These are phyloP conservation scores for Phaeosphaeria sp. DNA, from an alignment of 2,329 filamentous ascomycete genomes.

Conservation along the genomic window DNA sequence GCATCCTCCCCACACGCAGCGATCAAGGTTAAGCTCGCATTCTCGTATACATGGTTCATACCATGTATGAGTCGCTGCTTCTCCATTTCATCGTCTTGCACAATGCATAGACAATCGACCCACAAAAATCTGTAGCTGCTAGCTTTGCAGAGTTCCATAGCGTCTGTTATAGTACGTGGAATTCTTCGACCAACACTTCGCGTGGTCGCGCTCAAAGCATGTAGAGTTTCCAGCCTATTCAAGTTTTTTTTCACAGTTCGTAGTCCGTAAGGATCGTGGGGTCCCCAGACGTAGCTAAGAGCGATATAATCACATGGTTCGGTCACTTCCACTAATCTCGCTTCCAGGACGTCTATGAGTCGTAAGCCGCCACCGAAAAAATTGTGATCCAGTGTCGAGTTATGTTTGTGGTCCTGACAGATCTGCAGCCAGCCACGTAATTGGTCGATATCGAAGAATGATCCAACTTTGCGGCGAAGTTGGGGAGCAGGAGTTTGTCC, in stretches of 20 bases:
- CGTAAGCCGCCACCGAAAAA: neutral
- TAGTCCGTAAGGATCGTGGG: neutral
- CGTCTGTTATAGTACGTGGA: neutral
- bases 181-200: neutral
- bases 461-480: neutral
- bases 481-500: neutral
- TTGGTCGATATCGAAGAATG: neutral
- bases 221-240: neutral
- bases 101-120: conserved; percentile 3
- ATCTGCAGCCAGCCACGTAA: neutral
- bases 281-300: neutral
- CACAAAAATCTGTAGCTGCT: neutral
- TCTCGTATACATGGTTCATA: neutral
- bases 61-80: neutral
- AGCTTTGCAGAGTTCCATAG: neutral
- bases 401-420: neutral
- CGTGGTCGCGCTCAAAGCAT: neutral
- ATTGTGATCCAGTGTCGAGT: neutral
- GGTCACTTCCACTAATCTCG: neutral
- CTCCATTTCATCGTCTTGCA: neutral
- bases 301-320: neutral
- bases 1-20: neutral
- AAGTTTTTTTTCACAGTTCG: neutral
- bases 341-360: neutral
- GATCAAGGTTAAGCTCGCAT: neutral